Evolutionary conservation across 306 rosid species (phyloP).

Genomic region (Canavalia gladiata): DNA sequence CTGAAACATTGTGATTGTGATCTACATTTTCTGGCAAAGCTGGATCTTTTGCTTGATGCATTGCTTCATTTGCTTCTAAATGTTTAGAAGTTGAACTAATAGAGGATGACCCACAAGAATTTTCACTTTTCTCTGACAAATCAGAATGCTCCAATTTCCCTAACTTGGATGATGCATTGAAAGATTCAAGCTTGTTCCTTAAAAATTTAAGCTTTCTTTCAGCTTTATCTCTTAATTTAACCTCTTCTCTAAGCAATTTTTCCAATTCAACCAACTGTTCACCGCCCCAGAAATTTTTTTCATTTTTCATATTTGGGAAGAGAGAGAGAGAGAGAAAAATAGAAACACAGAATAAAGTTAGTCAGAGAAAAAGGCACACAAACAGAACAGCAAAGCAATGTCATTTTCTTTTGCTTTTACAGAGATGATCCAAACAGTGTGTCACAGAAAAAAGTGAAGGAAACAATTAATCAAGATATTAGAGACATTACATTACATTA

Average conservation of each 20-base stretch:
- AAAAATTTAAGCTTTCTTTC: slow-evolving; percentile 73
- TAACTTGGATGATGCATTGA: slow-evolving; percentile 49
- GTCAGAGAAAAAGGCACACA: slow-evolving; percentile 34
- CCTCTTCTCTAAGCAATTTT: slow-evolving; percentile 68
- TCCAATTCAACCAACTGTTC: slow-evolving; percentile 75
- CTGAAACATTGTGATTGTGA: slow-evolving; percentile 49
- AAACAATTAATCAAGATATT: slow-evolving; percentile 38
- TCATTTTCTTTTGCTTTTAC: slow-evolving; percentile 40
- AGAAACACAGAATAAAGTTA: slow-evolving; percentile 43
- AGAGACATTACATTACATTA: slow-evolving; percentile 56
- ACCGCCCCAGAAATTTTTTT: neutral
- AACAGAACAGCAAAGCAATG: slow-evolving; percentile 24
- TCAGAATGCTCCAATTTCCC: slow-evolving; percentile 57
- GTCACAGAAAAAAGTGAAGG: slow-evolving; percentile 38
- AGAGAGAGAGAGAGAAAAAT: neutral
- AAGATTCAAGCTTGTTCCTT: slow-evolving; percentile 69
- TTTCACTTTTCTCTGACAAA: slow-evolving; percentile 62
- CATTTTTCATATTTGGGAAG: neutral
- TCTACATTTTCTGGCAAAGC: slow-evolving; percentile 37
- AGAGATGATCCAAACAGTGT: slow-evolving; percentile 26
- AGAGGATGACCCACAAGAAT: slow-evolving; percentile 56
- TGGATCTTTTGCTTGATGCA: slow-evolving; percentile 42
- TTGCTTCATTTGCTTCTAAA: slow-evolving; percentile 55
- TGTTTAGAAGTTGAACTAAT: slow-evolving; percentile 51
- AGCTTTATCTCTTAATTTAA: slow-evolving; percentile 67